These are phyloP conservation scores for Termitomyces sp. DNA, from an alignment of 768 basidiomycete genomes.

Conservation along the genomic window DNA sequence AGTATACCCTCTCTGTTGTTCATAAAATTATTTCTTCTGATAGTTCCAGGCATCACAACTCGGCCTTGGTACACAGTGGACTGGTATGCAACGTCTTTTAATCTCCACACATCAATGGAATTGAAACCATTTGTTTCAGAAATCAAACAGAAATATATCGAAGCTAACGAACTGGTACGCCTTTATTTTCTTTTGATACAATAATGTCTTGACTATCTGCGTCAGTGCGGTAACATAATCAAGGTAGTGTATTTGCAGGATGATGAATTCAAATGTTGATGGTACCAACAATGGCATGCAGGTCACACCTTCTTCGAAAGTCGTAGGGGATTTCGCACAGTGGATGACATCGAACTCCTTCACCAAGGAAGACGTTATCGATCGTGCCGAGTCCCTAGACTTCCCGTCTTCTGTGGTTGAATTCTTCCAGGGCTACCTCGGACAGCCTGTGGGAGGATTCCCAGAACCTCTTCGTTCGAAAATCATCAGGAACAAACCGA, in stretches of 20 bases:
- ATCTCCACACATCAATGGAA: slow-evolving; percentile 5
- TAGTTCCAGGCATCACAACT: slow-evolving; percentile 99
- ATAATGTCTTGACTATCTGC: slow-evolving; percentile 8
- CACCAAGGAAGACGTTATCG: slow-evolving; percentile 79
- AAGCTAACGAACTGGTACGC: slow-evolving; percentile 90
- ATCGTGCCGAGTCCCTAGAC: slow-evolving; percentile 85
- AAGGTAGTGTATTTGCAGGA: slow-evolving; percentile 43
- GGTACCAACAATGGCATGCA: slow-evolving; percentile 24
- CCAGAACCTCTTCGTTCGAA: slow-evolving; percentile 91
- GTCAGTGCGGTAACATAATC: slow-evolving; percentile 92
- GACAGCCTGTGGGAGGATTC: slow-evolving; percentile 97
- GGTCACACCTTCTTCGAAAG: slow-evolving; percentile 98
- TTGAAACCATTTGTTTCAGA: slow-evolving; percentile 37
- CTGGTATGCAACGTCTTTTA: slow-evolving; percentile 40
- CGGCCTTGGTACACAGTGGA: slow-evolving; percentile 96
- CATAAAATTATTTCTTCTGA: slow-evolving; percentile 14
- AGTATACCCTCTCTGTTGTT: slow-evolving; percentile 14
- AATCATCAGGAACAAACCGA: slow-evolving; percentile 89
- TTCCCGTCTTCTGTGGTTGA: slow-evolving; percentile 97
- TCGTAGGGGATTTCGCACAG: slow-evolving; percentile 98
- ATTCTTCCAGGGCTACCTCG: slow-evolving; percentile 99
- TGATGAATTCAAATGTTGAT: background rate
- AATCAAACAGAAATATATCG: slow-evolving; percentile 98
- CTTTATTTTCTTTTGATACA: slow-evolving; percentile 1
- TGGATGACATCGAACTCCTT: slow-evolving; percentile 97